Conservation (phyloP, 805 yeast species). For the Candida mattraensis region DNA sequence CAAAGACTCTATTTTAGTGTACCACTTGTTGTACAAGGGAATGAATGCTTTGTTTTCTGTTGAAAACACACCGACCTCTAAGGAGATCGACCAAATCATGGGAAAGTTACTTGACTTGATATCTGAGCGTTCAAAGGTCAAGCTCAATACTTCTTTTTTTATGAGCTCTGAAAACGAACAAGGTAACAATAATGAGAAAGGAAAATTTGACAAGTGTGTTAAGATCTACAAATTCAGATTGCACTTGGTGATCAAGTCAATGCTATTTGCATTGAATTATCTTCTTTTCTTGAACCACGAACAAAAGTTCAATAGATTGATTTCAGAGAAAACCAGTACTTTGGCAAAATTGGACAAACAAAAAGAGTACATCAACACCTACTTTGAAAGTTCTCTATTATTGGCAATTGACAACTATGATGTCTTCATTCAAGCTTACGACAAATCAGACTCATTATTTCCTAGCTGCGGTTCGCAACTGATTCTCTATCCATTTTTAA, state of each 20-base stretch:
- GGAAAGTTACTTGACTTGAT: conserved; percentile 31
- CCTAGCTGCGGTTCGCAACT: conserved; percentile 45
- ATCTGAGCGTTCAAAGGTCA: conserved; percentile 31
- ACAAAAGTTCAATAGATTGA: conserved; percentile 34
- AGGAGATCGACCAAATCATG: conserved; percentile 31
- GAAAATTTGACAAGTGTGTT: conserved; percentile 22
- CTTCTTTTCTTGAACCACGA: conserved; percentile 41
- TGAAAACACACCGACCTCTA: conserved; percentile 36
- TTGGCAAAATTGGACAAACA: conserved; percentile 33
- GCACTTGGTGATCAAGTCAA: conserved; percentile 41
- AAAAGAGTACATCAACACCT: conserved; percentile 32
- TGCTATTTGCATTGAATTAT: conserved; percentile 51
- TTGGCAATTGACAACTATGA: conserved; percentile 40
- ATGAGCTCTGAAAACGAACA: conserved; percentile 18
- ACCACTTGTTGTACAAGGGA: conserved; percentile 40
- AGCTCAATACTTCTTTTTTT: conserved; percentile 26
- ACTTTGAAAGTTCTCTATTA: conserved; percentile 36
- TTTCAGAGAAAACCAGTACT: conserved; percentile 30
- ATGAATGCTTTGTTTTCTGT: conserved; percentile 39
- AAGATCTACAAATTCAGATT: conserved; percentile 34
- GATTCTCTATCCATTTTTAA: conserved; percentile 47
- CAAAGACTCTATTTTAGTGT: conserved; percentile 46
- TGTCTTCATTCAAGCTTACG: conserved; percentile 34
- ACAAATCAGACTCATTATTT: conserved; percentile 27
- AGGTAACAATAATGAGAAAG: too few species aligned